Evolutionary conservation across 345 rosid species (phyloP).

Genomic region (Brassica carinata): DNA sequence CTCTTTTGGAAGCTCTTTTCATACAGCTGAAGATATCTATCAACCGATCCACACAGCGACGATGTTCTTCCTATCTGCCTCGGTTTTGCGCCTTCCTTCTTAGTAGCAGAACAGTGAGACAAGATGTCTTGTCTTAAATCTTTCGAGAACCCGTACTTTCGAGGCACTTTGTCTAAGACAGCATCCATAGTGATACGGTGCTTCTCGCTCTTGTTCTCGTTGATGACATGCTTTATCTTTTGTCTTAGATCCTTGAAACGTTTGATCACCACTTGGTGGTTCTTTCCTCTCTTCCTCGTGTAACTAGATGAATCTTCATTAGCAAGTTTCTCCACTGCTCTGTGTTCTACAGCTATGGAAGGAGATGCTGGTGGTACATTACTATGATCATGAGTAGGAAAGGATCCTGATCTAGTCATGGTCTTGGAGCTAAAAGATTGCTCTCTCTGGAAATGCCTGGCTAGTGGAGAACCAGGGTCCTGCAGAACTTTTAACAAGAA

Average conservation of each 20-base stretch:
- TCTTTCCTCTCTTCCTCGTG: neutral
- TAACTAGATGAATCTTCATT: neutral
- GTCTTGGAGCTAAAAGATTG: neutral
- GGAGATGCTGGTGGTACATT: neutral
- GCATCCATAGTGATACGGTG: neutral
- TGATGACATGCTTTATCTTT: neutral
- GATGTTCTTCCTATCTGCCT: neutral
- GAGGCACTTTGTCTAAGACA: neutral
- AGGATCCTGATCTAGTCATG: neutral
- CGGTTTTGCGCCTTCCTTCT: neutral
- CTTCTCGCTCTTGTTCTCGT: neutral
- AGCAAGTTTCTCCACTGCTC: neutral
- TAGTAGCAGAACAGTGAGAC: neutral
- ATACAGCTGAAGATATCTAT: neutral
- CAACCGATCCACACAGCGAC: neutral
- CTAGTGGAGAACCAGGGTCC: neutral
- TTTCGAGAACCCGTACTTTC: neutral
- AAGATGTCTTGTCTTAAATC: neutral
- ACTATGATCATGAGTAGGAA: neutral
- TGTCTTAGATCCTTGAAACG: slow-evolving; percentile 3
- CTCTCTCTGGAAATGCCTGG: neutral
- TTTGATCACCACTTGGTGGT: neutral
- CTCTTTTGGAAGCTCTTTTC: neutral
- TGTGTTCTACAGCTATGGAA: neutral
- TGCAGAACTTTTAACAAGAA: neutral